Base-by-base conservation (phyloP, 768 basidiomycete species). In the Coprinopsis marcescibilis region DNA sequence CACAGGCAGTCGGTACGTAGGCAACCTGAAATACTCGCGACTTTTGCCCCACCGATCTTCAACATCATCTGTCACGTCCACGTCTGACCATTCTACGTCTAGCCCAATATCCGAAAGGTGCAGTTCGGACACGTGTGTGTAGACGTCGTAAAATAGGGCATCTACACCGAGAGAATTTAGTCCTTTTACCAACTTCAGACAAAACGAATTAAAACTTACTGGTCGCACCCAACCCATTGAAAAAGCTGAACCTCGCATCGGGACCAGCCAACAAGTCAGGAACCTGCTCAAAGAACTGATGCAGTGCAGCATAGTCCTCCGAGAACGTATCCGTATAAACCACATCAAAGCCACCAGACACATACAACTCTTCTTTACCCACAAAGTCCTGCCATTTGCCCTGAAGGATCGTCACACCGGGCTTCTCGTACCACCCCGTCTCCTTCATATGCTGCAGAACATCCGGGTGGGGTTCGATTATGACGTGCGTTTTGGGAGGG, bases 171-270 rank as follows among this genome's bases (percentile, higher is more conserved):
- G 14, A 55, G 45, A 29, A 15, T 14, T 45, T 15, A 44, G 30
- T 36, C 23, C 49, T 34, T 2, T 33, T 38, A 45, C 25, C 41
- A 36, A 17, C 4, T 27, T 6, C 23, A 21, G 17, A 13, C 5
- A 14, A 32, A 51, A 29, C 45, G 26, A 37, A 29, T 40, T 32
- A 27, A 12, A 20, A 68, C 84, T 61, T 59, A 87, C 90, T 92
- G 6, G 92, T 97, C 24, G 94, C 95, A 13, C 90, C 96, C 7
- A 99, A 76, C 11, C 96, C 96, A 58, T 99, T 91, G 76, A 98
- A 99, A 67, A 98, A 99, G 50, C 91, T 85, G 60, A 94, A 89
- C 13, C 80, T 72, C n/a, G 86, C 84, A 12, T 81, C 71, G n/a
- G 80, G 76, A 12, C 81, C 81, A 17, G 74, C 72, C 13, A 97